Conservation (phyloP, 148 eudicot genomes). For the Rhododendron henanense region DNA sequence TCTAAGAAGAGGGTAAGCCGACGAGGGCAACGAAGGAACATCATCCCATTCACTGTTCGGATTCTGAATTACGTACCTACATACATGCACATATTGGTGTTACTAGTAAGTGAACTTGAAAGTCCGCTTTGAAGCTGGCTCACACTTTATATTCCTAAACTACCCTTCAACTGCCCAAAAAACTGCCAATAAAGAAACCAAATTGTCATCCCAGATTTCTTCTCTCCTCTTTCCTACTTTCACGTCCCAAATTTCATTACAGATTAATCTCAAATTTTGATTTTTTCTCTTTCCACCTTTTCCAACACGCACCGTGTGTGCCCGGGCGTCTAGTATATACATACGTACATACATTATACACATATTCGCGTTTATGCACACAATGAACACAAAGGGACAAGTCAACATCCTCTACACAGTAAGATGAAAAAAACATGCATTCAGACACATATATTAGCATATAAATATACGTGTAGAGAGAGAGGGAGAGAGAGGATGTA, state of each 20-base stretch:
- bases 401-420: not conserved
- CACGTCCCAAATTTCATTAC: not conserved
- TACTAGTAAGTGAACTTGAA: not conserved
- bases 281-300: not conserved
- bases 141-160: not conserved
- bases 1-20: slow-evolving; percentile 60
- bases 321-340: too few relatives aligned
- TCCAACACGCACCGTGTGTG: not conserved
- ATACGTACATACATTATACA: too few relatives aligned
- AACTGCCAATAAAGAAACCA: not conserved
- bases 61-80: slow-evolving; percentile 63
- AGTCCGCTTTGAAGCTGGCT: not conserved
- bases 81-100: not conserved
- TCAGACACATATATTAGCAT: not conserved
- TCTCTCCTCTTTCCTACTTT: not conserved
- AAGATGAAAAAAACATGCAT: too few relatives aligned
- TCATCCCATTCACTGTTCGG: slow-evolving; percentile 76
- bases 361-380: not conserved
- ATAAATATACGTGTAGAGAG: not conserved
- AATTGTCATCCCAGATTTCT: not conserved
- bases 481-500: slow-evolving; percentile 14
- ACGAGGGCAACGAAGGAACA: slow-evolving; percentile 70
- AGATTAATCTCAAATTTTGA: not conserved
- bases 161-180: not conserved
- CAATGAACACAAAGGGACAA: not conserved